Evolutionary conservation across 2,329 filamentous ascomycete genomes (phyloP).

Genomic region (Ascosphaera acerosa): DNA sequence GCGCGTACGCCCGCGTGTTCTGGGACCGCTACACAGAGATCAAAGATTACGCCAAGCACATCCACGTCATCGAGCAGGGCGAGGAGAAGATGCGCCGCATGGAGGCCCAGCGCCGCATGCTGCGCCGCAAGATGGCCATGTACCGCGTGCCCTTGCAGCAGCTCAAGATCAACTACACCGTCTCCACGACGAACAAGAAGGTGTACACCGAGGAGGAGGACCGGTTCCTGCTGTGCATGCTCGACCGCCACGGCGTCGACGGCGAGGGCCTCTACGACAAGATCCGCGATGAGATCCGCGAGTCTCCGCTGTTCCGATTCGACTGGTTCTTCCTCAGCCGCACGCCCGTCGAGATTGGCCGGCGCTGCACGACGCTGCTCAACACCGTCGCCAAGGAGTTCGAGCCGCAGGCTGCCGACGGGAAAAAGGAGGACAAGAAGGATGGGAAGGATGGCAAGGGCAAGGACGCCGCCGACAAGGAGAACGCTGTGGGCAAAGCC

Average conservation of each 20-base stretch:
- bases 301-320: slow-evolving; percentile 85
- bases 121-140: slow-evolving; percentile 84
- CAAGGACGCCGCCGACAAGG: too few species aligned
- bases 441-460: slow-evolving; percentile 45
- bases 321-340: slow-evolving; percentile 98
- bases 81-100: slow-evolving; percentile 76
- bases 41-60: slow-evolving; percentile 64
- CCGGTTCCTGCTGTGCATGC: slow-evolving; percentile 74
- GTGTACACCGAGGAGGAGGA: slow-evolving; percentile 98
- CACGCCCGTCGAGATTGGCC: slow-evolving; percentile 74
- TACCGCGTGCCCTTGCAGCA: slow-evolving; percentile 96
- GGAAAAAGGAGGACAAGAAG: slow-evolving; percentile 20
- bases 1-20: slow-evolving; percentile 79
- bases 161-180: slow-evolving; percentile 95
- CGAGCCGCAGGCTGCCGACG: slow-evolving; percentile 41
- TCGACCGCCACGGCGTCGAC: slow-evolving; percentile 82
- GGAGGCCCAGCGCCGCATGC: slow-evolving; percentile 75
- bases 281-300: slow-evolving; percentile 91
- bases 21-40: slow-evolving; percentile 92
- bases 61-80: slow-evolving; percentile 73
- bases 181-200: slow-evolving; percentile 98
- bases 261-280: slow-evolving; percentile 73
- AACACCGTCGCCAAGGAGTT: slow-evolving; percentile 91
- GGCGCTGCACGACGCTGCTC: slow-evolving; percentile 78
- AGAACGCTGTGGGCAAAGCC: too few species aligned